A percentile compares a stretch with the other conserved stretches of the same genome.
Evolutionary conservation across 495 filamentous ascomycete species (phyloP).

Genomic region (Penicillium chermesinum): DNA sequence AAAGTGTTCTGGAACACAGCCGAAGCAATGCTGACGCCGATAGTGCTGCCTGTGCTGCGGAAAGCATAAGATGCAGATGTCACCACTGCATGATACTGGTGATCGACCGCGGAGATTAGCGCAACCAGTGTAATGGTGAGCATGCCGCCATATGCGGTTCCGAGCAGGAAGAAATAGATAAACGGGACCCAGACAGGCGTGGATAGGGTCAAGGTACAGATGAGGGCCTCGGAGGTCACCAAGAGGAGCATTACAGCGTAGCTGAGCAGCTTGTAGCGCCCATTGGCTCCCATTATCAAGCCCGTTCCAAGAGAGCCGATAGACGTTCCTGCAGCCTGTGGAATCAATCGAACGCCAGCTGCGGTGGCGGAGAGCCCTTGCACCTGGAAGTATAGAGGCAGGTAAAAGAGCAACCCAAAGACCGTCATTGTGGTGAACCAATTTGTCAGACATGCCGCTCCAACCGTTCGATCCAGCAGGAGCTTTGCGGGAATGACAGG

Average conservation of each 20-base stretch:
- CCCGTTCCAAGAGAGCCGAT: conserved; percentile 66
- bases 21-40: conserved; percentile 74
- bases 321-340: conserved; percentile 60
- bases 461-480: conserved; percentile 66
- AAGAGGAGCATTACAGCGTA: conserved; percentile 48
- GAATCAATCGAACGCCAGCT: conserved; percentile 68
- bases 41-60: conserved; percentile 73
- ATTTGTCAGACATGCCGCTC: conserved; percentile 70
- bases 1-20: conserved; percentile 73
- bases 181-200: conserved; percentile 60
- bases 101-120: conserved; percentile 74
- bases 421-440: conserved; percentile 56
- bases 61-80: conserved; percentile 82
- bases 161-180: conserved; percentile 63
- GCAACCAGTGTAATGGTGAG: conserved; percentile 76
- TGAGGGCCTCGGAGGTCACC: conserved; percentile 43
- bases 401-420: conserved; percentile 63
- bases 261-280: conserved; percentile 61
- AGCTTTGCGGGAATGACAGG: conserved; percentile 83
- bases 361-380: conserved; percentile 63
- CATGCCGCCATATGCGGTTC: conserved; percentile 69
- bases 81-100: conserved; percentile 77
- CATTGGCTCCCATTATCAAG: conserved; percentile 70
- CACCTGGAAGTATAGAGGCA: conserved; percentile 79
- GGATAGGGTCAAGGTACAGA: conserved; percentile 51